A percentile compares a stretch with the other conserved stretches of the same genome.
phyloP scores from a whole-genome alignment of 1,284 basidiomycete genomes.

The Cryptococcus wingfieldii region DNA sequence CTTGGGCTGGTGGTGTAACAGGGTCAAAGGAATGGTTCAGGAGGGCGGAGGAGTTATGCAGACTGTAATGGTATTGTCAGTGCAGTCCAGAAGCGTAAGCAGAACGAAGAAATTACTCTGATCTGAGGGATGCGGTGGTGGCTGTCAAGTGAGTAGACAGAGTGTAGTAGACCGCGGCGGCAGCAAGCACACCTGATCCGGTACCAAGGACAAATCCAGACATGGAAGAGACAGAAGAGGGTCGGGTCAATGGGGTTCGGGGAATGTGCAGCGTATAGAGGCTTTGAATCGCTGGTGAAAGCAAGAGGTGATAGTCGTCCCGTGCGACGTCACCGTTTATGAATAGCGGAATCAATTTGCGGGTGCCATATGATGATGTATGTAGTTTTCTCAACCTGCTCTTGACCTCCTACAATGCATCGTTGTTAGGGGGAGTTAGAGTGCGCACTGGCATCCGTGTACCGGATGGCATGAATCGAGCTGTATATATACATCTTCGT shows the following conservation, averaged over 20 bases:
- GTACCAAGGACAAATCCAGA: constrained; percentile 43
- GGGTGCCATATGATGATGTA: too few relatives aligned
- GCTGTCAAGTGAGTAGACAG: constrained; percentile 30
- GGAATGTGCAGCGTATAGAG: too few relatives aligned
- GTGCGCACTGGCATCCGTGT: too few relatives aligned
- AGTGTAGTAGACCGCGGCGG: constrained; percentile 46
- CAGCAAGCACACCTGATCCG: constrained; percentile 38
- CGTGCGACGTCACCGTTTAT: too few relatives aligned
- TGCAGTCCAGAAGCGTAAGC: not conserved
- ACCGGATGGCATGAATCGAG: too few relatives aligned
- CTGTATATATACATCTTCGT: too few relatives aligned
- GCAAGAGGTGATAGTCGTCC: too few relatives aligned
- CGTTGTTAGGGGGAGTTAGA: too few relatives aligned
- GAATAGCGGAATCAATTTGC: too few relatives aligned
- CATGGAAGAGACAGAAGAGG: constrained; percentile 17
- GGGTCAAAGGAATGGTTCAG: constrained; percentile 32
- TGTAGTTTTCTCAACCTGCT: too few relatives aligned
- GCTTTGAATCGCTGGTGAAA: too few relatives aligned
- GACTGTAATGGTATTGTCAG: constrained; percentile 8
- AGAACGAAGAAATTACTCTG: constrained; percentile 31
- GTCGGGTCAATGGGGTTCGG: not conserved
- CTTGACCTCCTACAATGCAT: too few relatives aligned
- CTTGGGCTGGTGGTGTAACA: constrained; percentile 23
- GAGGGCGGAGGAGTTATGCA: constrained; percentile 22
- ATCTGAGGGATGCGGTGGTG: constrained; percentile 23